phyloP scores from a whole-genome alignment of 306 rosid genomes.

The Boehmeria nivea region DNA sequence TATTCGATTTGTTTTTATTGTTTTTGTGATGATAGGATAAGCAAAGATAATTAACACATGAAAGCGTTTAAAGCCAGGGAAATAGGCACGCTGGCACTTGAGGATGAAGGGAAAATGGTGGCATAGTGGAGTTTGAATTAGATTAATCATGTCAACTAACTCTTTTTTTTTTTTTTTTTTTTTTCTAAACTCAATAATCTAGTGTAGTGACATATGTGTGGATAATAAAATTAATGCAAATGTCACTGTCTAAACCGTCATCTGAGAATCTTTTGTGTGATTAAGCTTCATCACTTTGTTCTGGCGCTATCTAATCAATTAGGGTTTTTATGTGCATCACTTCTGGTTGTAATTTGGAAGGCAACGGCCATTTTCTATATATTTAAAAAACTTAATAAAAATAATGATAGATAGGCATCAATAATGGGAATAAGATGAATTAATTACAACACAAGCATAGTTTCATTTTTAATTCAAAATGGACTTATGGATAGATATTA shows the following conservation, averaged over 20 bases:
- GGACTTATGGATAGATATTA: too few relatives aligned
- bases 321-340: background rate
- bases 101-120: background rate
- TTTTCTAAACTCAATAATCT: background rate
- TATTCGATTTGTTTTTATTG: background rate
- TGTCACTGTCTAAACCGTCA: conserved; percentile 4
- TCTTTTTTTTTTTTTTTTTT: background rate
- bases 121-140: conserved; percentile 10
- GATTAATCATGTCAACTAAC: conserved; percentile 17
- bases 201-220: background rate
- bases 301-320: background rate
- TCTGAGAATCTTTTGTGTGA: conserved; percentile 1
- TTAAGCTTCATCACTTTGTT: background rate
- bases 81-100: conserved; percentile 7
- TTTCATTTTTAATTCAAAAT: too few relatives aligned
- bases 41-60: background rate
- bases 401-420: background rate
- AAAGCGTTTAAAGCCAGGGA: background rate
- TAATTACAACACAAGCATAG: background rate
- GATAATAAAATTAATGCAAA: conserved; percentile 9
- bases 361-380: too few relatives aligned
- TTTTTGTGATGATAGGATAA: background rate
- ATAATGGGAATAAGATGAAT: background rate
- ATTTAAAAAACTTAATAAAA: background rate
- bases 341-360: background rate